Evolutionary conservation across 371 early-diverging fungal species (phyloP).

Genomic region (Mortierella sp.): DNA sequence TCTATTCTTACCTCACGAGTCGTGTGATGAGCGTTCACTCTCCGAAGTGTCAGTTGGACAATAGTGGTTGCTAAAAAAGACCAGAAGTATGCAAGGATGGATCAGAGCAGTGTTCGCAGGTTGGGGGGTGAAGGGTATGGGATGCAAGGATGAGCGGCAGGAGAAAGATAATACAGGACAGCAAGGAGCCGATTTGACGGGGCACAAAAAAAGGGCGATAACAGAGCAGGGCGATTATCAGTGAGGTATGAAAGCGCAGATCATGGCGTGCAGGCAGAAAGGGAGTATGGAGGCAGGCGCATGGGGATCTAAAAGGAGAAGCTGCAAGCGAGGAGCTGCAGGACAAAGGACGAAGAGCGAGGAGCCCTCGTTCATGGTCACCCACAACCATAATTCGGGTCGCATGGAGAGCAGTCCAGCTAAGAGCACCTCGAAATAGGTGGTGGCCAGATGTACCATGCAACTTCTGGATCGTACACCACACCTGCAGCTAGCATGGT

Average conservation of each 20-base stretch:
- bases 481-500: too few relatives aligned
- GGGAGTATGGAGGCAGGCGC: conserved; percentile 2
- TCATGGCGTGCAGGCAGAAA: neutral
- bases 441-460: too few relatives aligned
- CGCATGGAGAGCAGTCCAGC: too few relatives aligned
- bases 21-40: too few relatives aligned
- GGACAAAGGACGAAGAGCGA: neutral
- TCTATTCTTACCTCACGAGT: too few relatives aligned
- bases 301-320: conserved; percentile 5
- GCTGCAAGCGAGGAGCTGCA: conserved; percentile 1
- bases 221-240: neutral
- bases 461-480: conserved; percentile 3
- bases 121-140: neutral
- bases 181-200: conserved; percentile 15
- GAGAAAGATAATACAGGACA: neutral
- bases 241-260: neutral
- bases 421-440: too few relatives aligned
- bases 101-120: neutral
- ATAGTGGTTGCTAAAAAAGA: neutral
- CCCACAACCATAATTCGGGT: neutral
- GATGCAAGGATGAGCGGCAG: conserved; percentile 4
- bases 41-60: too few relatives aligned
- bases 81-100: neutral
- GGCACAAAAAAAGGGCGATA: neutral
- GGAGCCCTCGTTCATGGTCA: conserved; percentile 2